A percentile compares a stretch with the other conserved stretches of the same genome.
Evolutionary conservation across 306 rosid genomes (phyloP).

Genomic region (Vigna nakashimae): DNA sequence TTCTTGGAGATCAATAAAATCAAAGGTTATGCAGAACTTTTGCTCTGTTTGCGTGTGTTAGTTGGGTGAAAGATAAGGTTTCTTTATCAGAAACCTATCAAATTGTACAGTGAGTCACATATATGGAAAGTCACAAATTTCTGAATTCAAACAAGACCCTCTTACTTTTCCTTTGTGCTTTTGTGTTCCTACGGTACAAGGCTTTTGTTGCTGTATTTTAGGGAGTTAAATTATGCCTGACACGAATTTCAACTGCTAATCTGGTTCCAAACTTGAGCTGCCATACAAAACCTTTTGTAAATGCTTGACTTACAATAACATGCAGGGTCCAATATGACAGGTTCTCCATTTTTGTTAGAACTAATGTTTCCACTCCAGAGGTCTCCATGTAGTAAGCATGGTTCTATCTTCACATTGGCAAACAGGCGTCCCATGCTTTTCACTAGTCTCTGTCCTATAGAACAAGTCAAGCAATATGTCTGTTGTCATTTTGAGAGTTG

Average conservation of each 20-base stretch:
- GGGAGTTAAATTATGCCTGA: not conserved
- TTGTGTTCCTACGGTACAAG: not conserved
- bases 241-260: constrained; percentile 17
- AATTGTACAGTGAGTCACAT: not conserved
- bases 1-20: no score
- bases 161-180: constrained; percentile 10
- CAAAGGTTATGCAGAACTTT: no score
- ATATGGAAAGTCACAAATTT: not conserved
- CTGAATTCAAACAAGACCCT: not conserved
- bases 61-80: no score
- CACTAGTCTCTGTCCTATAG: constrained; percentile 80
- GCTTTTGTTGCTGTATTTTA: not conserved
- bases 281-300: constrained; percentile 2
- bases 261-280: constrained; percentile 1
- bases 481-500: not conserved
- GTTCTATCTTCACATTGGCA: constrained; percentile 69
- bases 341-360: constrained; percentile 83
- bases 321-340: constrained; percentile 94
- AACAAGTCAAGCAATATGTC: constrained; percentile 28
- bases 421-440: constrained; percentile 75
- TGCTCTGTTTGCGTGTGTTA: no score
- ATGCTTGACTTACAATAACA: constrained; percentile 83
- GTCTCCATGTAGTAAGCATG: constrained; percentile 95
- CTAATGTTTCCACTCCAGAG: constrained; percentile 96
- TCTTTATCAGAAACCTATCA: no score